A percentile compares a stretch with the other conserved stretches of the same genome.
phyloP scores from a whole-genome alignment of 805 yeast species.

The Jamesozyma hellenica region DNA sequence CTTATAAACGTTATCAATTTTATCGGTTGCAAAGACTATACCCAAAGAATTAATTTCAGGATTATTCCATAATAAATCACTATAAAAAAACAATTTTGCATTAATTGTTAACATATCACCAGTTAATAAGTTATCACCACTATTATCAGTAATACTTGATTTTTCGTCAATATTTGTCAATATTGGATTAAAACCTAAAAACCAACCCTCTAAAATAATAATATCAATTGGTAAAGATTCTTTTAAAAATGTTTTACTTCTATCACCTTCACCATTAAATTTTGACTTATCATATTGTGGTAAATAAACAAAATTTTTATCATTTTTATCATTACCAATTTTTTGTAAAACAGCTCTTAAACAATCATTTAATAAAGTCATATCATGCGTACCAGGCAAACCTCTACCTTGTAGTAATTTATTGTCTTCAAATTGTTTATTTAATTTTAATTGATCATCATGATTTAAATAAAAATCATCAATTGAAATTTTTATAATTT shows the following conservation, averaged over 20 bases:
- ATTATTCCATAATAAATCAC: constrained; percentile 29
- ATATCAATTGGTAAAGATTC: constrained; percentile 42
- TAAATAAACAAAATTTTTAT: constrained; percentile 27
- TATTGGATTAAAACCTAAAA: constrained; percentile 58
- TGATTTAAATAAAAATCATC: constrained; percentile 80
- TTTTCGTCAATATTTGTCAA: constrained; percentile 17
- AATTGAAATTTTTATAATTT: constrained; percentile 49
- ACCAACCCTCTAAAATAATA: constrained; percentile 89
- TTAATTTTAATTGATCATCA: constrained; percentile 44
- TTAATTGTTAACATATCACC: constrained; percentile 39
- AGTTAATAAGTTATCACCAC: constrained; percentile 6
- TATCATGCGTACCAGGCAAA: constrained; percentile 88
- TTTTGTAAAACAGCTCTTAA: constrained; percentile 27
- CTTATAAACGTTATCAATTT: constrained; percentile 50
- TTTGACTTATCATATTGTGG: constrained; percentile 77
- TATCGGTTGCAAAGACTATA: constrained; percentile 50
- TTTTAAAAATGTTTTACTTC: constrained; percentile 31
- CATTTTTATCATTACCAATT: constrained; percentile 19
- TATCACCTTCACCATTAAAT: constrained; percentile 69
- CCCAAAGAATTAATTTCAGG: constrained; percentile 53
- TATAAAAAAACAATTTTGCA: constrained; percentile 40
- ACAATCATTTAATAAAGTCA: constrained; percentile 24
- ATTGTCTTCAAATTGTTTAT: constrained; percentile 35
- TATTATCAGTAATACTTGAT: too few relatives aligned
- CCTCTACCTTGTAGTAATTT: constrained; percentile 68